Evolutionary conservation across 176 grass and related monocot species (phyloP), one percentile per base, ranked within the genome.

Genomic region (Bromus sterilis): DNA sequence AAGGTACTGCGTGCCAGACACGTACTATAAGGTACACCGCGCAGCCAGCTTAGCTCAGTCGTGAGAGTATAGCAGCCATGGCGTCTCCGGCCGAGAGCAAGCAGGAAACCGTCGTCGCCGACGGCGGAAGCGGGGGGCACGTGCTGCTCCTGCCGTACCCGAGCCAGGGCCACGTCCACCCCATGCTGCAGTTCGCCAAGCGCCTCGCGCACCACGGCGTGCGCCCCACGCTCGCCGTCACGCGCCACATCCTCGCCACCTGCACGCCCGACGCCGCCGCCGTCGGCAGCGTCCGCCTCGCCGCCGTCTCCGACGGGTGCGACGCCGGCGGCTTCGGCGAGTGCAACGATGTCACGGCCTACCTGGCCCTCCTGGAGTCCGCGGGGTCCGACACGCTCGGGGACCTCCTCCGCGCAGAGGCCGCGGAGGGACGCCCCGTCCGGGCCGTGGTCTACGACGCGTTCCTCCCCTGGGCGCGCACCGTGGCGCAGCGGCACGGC

Each of bases 81-180:
- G 55, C 2, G 11, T 83, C 53, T 23, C 9, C 11, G 31, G 49
- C 21, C 57, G 35, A 33, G 61, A 2, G 4, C 24, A 10, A 46
- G 33, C 33, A 24, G 36, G 10, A 48, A 77, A 13, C 0, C 7
- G 29, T 28, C 51, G 69, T 1, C 39, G 31, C 26, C 8, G 42
- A 12, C 36, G 36, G 16, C n/a, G 11, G 39, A 9, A 26, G 62
- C 36, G 66, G 39, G 0, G 36, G 15, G 5, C 62, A 87, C 80
- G 91, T 85, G 15, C 48, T 97, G 31, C 67, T 93, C 24, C 75
- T 97, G 7, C 86, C 94, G 25, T 97, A 93, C 81, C 94, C 94
- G 11, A 89, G 83, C 86, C 94, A 97, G 81, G 94, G 94, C 82
- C 94, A 97, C 86, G 70, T 97, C 60, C 89, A 93, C 81, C 94